Evolutionary conservation across 1,284 basidiomycete species (phyloP).

Genomic region (Xanthoconium separans): DNA sequence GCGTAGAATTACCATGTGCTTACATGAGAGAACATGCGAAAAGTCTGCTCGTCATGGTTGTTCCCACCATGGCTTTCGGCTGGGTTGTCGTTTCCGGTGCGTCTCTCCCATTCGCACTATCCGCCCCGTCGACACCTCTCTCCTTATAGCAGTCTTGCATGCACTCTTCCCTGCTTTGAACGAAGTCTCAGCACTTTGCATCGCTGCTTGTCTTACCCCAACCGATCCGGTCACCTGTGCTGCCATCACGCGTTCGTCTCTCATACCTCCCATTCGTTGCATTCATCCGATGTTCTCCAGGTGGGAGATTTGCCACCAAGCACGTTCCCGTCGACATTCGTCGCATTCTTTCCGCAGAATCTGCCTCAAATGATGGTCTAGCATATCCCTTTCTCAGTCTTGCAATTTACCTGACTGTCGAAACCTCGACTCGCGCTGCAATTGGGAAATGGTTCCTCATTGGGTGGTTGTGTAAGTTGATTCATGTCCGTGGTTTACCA

Average conservation of each 20-base stretch:
- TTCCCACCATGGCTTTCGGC: conserved; percentile 79
- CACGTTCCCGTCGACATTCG: conserved; percentile 87
- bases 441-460: conserved; percentile 80
- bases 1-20: conserved; percentile 66
- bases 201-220: conserved; percentile 90
- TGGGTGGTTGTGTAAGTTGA: conserved; percentile 69
- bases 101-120: conserved; percentile 9
- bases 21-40: conserved; percentile 65
- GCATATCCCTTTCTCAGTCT: conserved; percentile 93
- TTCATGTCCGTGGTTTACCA: background rate
- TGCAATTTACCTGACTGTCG: conserved; percentile 83
- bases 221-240: conserved; percentile 85
- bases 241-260: conserved; percentile 33
- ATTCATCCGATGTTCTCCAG: conserved; percentile 47
- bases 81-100: conserved; percentile 67
- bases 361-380: conserved; percentile 83
- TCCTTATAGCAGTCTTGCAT: conserved; percentile 51
- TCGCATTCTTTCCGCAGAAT: conserved; percentile 87
- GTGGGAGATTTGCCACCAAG: conserved; percentile 85
- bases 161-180: conserved; percentile 67
- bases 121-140: background rate
- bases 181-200: conserved; percentile 76
- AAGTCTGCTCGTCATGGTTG: conserved; percentile 61
- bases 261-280: too few species aligned
- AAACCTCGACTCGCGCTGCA: conserved; percentile 61